A percentile compares a stretch with the other conserved stretches of the same genome.
These are phyloP conservation scores for Rhamnella rubrinervis DNA, from an alignment of 331 rosid genomes.

Conservation along the genomic window DNA sequence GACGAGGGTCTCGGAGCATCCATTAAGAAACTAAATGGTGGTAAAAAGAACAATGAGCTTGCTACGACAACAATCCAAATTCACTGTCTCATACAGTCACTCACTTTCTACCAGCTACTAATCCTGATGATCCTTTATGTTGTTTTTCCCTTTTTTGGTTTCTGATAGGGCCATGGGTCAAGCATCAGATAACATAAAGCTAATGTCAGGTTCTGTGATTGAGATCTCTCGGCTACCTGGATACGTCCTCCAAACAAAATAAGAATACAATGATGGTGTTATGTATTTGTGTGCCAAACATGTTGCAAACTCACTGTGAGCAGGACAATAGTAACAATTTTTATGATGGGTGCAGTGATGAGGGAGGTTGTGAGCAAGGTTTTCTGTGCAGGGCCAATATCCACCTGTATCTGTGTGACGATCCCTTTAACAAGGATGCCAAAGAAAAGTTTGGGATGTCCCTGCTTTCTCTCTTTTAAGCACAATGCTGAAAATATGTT, in stretches of 20 bases:
- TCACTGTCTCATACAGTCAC: background rate
- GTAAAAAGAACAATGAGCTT: conserved; percentile 24
- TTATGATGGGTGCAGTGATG: conserved; percentile 15
- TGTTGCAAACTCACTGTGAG: background rate
- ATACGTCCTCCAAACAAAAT: conserved; percentile 23
- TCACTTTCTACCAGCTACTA: background rate
- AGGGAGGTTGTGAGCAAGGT: conserved; percentile 25
- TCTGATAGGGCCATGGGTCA: conserved; percentile 9
- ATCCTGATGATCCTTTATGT: background rate
- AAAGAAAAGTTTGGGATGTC: conserved; percentile 21
- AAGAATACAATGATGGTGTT: background rate
- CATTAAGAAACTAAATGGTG: conserved; percentile 21
- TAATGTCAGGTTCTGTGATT: conserved; percentile 9
- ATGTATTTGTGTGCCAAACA: background rate
- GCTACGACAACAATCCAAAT: background rate
- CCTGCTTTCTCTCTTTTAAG: conserved; percentile 22
- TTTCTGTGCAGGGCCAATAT: conserved; percentile 25
- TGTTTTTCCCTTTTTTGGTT: background rate
- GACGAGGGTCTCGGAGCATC: conserved; percentile 18
- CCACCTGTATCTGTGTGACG: conserved; percentile 15
- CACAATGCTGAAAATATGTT: background rate
- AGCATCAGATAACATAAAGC: conserved; percentile 8
- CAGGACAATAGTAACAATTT: background rate
- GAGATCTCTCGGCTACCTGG: conserved; percentile 17
- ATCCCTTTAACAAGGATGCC: conserved; percentile 20